phyloP scores from a whole-genome alignment of 2,329 filamentous ascomycete species.

The Magnaporthiopsis incrustans region DNA sequence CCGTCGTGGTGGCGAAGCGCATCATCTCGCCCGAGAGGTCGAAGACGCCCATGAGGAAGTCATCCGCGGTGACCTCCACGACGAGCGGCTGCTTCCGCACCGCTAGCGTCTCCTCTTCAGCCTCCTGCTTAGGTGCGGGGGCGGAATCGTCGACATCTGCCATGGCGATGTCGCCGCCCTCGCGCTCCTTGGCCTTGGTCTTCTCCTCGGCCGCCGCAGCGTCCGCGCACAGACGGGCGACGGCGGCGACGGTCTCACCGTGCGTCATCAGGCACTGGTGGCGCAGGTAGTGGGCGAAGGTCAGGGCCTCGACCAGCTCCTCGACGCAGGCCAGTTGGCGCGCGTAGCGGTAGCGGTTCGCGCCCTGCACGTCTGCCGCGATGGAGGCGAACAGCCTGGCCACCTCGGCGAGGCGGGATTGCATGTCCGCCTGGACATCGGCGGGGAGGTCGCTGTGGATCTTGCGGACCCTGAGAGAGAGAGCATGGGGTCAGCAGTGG shows the following conservation, averaged over 20 bases:
- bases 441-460: constrained; percentile 56
- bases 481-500: neutral
- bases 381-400: constrained; percentile 58
- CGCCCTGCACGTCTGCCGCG: constrained; percentile 62
- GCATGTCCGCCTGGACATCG: constrained; percentile 62
- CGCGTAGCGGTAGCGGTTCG: constrained; percentile 78
- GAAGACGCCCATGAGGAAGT: constrained; percentile 86
- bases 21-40: constrained; percentile 95
- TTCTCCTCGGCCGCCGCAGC: constrained; percentile 13
- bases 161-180: constrained; percentile 15
- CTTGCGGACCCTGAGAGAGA: constrained; percentile 48
- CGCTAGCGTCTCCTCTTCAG: neutral
- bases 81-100: constrained; percentile 21
- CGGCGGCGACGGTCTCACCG: constrained; percentile 44
- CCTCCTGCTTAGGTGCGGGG: neutral
- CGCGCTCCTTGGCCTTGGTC: constrained; percentile 12
- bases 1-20: constrained; percentile 85
- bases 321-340: constrained; percentile 78
- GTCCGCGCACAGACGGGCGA: constrained; percentile 27
- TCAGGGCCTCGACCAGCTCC: constrained; percentile 87
- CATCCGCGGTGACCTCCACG: constrained; percentile 65
- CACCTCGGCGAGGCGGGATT: constrained; percentile 64
- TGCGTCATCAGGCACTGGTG: constrained; percentile 66
- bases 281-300: constrained; percentile 80
- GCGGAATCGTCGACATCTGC: constrained; percentile 10